Evolutionary conservation across 805 yeast genomes (phyloP), one percentile per base, ranked within the genome.

Genomic region (Pichia rugopelliculosa): DNA sequence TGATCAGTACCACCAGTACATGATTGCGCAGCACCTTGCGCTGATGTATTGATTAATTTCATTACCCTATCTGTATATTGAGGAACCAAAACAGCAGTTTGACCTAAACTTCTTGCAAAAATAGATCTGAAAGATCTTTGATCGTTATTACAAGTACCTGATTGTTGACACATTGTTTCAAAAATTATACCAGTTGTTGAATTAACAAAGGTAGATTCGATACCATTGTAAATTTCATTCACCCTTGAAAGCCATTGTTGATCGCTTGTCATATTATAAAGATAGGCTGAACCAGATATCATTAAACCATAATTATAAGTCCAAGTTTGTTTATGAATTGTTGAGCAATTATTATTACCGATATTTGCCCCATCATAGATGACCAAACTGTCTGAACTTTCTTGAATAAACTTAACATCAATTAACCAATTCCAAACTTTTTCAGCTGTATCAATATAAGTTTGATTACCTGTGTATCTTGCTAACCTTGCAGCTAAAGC

Each of bases 1-100:
- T 87, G 87, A 62, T 90, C 97, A 6, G 67, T 50, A 58, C 96
- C 97, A 50, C 96, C 96, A 1, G 81, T 69, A 66, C 96, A 87
- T 1, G 91, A 76, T 43, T 67, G 67, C 2, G 90, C 91, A 1
- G 95, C 96, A 24, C 82, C 96, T 22, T 53, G 48, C 2, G 87
- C 85, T 20, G 82, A 79, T 27, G 65, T 38, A 60, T 56, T 46
- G 23, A 66, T 37, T 20, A 64, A 49, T 2, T 44, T 39, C 60
- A 61, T 56, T 39, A 84, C 74, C 4, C 61, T 59, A 36, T 66
- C 74, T 26, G 61, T 58, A 5, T 77, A 69, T 3, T 63, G 62
- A 4, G 87, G 84, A 12, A 76, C 78, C 49, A 84, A 59, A 13
- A 65, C 64, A 9, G 80, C 74, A 0, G 88, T 76, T 45, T 74